Percentiles rank a stretch among this genome's conserved stretches.
phyloP scores from a whole-genome alignment of 768 basidiomycete species.

The Filobasidium floriforme region DNA sequence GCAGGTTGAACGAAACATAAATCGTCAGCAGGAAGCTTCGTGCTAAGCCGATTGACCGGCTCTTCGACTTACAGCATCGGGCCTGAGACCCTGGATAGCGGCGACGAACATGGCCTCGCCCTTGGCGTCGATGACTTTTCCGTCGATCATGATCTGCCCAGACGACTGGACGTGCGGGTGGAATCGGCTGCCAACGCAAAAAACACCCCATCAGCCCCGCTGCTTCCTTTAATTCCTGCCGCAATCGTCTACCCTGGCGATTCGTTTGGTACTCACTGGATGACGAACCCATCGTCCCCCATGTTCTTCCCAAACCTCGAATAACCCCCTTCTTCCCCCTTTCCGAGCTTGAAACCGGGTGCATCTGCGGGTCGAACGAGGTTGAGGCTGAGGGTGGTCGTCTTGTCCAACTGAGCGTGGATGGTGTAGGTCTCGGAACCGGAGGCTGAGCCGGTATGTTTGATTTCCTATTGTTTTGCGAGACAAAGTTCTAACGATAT shows the following conservation, averaged over 20 bases:
- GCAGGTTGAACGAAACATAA: not conserved
- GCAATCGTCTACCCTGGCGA: not conserved
- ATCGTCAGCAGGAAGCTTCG: not conserved
- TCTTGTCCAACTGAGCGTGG: constrained; percentile 61
- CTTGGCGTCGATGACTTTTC: constrained; percentile 49
- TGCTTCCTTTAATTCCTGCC: not conserved
- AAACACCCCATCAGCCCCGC: not conserved
- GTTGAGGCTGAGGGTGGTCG: constrained; percentile 63
- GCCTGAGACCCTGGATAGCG: constrained; percentile 97
- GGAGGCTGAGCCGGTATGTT: constrained; percentile 48
- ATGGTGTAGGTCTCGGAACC: constrained; percentile 67
- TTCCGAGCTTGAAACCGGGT: constrained; percentile 85
- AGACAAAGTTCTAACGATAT: no score
- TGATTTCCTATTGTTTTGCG: constrained; percentile 39
- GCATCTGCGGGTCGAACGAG: constrained; percentile 61
- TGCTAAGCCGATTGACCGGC: not conserved
- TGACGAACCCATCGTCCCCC: constrained; percentile 53
- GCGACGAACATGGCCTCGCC: constrained; percentile 67
- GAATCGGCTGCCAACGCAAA: constrained; percentile 60
- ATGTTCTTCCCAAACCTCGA: constrained; percentile 44
- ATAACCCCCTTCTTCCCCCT: constrained; percentile 71
- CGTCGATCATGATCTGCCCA: constrained; percentile 64
- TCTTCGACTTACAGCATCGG: constrained; percentile 56
- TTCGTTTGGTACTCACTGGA: constrained; percentile 52
- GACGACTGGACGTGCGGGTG: constrained; percentile 64